Evolutionary conservation across 352 stramenopile species (phyloP).

Genomic region (Thalassiosira hispida): DNA sequence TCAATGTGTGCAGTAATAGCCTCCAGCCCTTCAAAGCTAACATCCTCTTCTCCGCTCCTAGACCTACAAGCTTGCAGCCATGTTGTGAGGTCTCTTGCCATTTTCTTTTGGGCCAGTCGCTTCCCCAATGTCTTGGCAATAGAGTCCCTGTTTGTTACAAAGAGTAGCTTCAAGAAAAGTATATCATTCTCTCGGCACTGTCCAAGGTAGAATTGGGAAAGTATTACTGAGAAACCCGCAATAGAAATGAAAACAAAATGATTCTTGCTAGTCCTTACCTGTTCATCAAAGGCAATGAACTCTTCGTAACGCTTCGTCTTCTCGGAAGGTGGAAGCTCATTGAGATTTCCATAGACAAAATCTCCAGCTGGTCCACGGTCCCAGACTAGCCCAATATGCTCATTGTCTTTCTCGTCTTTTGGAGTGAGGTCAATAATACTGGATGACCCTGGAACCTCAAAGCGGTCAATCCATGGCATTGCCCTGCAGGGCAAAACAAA

Average conservation of each 20-base stretch:
- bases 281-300: constrained; percentile 72
- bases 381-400: constrained; percentile 72
- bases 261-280: constrained; percentile 12
- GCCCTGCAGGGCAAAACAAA: constrained; percentile 13
- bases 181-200: constrained; percentile 68
- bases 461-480: constrained; percentile 78
- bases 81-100: constrained; percentile 71
- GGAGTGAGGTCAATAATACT: constrained; percentile 55
- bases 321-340: constrained; percentile 43
- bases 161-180: constrained; percentile 80
- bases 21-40: constrained; percentile 63
- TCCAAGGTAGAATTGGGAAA: neutral
- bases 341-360: constrained; percentile 79
- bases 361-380: constrained; percentile 74
- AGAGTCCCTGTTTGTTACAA: constrained; percentile 75
- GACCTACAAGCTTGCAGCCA: constrained; percentile 69
- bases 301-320: constrained; percentile 70
- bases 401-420: constrained; percentile 42
- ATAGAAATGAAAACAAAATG: neutral
- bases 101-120: constrained; percentile 79
- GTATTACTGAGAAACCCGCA: neutral
- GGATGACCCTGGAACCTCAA: constrained; percentile 41
- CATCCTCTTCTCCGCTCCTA: constrained; percentile 36
- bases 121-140: constrained; percentile 80
- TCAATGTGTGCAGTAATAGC: constrained; percentile 78